Conservation (phyloP, 2,329 filamentous ascomycete genomes). For the Orbilia blumenaviensis region DNA sequence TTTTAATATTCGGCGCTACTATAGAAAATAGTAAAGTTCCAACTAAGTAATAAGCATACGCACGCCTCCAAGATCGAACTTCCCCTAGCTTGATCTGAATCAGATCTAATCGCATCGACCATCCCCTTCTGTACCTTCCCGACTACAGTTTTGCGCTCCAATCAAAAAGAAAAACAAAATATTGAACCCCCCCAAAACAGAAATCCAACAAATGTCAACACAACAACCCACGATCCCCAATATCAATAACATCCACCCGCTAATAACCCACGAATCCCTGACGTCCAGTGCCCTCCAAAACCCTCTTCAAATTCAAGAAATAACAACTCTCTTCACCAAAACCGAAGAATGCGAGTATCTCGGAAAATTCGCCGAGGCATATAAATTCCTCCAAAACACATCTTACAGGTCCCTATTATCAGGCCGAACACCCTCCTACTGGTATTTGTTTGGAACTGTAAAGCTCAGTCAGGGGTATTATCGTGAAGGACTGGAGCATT, state of each 20-base stretch:
- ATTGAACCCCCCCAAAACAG: not conserved
- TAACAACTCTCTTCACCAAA: conserved; percentile 9
- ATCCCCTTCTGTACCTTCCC: not conserved
- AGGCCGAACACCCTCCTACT: conserved; percentile 25
- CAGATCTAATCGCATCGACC: not conserved
- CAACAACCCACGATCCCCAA: too few relatives aligned
- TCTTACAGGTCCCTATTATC: not conserved
- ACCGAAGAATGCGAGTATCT: conserved; percentile 34
- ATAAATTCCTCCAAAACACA: conserved; percentile 3
- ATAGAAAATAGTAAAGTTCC: too few relatives aligned
- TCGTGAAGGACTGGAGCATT: conserved; percentile 27
- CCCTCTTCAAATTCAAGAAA: not conserved
- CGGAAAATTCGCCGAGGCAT: conserved; percentile 35
- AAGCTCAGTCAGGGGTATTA: conserved; percentile 47
- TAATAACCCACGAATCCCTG: conserved; percentile 31
- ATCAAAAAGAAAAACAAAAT: too few relatives aligned
- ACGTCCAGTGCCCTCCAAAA: not conserved
- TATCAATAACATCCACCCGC: too few relatives aligned
- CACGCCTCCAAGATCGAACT: too few relatives aligned
- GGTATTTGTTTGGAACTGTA: conserved; percentile 23
- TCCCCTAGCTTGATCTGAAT: too few relatives aligned
- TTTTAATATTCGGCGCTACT: too few relatives aligned
- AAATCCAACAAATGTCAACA: conserved; percentile 49
- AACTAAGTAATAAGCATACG: too few relatives aligned
- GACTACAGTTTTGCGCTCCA: conserved; percentile 11